Conservation (phyloP, 2,329 filamentous ascomycete species). For the Sphaerulina populicola region DNA sequence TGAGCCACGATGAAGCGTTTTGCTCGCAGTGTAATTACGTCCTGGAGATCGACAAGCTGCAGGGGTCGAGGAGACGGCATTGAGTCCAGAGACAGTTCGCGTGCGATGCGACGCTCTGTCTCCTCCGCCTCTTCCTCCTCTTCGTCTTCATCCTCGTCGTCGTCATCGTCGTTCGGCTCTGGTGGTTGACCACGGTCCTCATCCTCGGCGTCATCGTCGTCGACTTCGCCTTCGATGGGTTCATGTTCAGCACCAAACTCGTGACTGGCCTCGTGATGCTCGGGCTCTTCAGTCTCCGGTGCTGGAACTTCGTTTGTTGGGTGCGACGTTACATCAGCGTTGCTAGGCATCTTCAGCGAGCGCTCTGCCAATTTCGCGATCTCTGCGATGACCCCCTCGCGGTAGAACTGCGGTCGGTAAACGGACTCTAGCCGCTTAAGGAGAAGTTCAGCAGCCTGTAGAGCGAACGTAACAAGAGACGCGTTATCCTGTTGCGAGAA, state of each 20-base stretch:
- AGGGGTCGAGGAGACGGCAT: slow-evolving; percentile 39
- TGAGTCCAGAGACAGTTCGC: slow-evolving; percentile 48
- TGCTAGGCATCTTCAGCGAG: slow-evolving; percentile 22
- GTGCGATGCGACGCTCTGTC: slow-evolving; percentile 44
- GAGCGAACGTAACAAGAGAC: slow-evolving; percentile 71
- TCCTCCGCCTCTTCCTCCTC: slow-evolving; percentile 44
- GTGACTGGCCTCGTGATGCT: slow-evolving; percentile 47
- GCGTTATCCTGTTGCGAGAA: slow-evolving; percentile 91
- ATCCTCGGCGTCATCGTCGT: slow-evolving; percentile 22
- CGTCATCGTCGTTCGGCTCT: slow-evolving; percentile 12
- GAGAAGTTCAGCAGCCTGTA: slow-evolving; percentile 83
- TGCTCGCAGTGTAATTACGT: slow-evolving; percentile 66
- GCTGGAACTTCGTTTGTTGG: slow-evolving; percentile 33
- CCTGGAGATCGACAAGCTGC: slow-evolving; percentile 48
- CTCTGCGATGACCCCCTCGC: slow-evolving; percentile 89
- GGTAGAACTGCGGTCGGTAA: slow-evolving; percentile 93
- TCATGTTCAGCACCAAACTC: slow-evolving; percentile 31
- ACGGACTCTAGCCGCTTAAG: slow-evolving; percentile 75
- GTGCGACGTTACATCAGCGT: slow-evolving; percentile 11
- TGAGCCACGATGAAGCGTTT: slow-evolving; percentile 77
- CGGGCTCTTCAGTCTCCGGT: slow-evolving; percentile 32
- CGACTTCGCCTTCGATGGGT: slow-evolving; percentile 23
- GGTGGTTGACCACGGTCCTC: slow-evolving; percentile 13
- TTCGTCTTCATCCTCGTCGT: slow-evolving; percentile 34
- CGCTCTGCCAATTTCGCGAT: slow-evolving; percentile 67